Base-by-base conservation (phyloP, 345 rosid genomes). In the Aegle marmelos region DNA sequence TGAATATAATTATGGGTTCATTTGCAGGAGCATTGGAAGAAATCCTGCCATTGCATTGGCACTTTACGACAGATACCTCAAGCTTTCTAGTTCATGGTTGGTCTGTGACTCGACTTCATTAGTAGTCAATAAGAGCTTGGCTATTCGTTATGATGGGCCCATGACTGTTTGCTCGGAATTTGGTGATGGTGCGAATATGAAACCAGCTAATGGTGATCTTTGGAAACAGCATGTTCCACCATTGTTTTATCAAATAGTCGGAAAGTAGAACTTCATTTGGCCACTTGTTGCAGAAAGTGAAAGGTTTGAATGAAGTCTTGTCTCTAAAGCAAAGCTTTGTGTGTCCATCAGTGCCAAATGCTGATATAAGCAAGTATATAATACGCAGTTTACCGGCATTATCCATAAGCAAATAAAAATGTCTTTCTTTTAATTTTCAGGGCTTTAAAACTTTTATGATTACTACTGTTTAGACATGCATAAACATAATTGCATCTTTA, bases 71-170 rank as follows among this genome's bases (percentile, higher is more conserved):
- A 62, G 60, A 39, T 80, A 82, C 58, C 31, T 70, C 45, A 81
- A 80, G 83, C 87, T 82, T 76, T 76, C 87, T 13, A 54, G 80
- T 67, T 77, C 85, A 7, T 87, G 86, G 87, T 81, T 77, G 82
- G 81, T 80, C 61, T 67, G 68, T 72, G 56, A 80, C 17, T 57
- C 71, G 4, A 33, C 65, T 4, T 78, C 45, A 57, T 28, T 70
- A 10, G 73, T 77, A 63, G 33, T 45, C 36, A 62, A 17, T 4
- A 37, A 34, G 22, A 72, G 74, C 61, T 48, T 7, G 54, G 56
- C 66, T 21, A n/a, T 73, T 33, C 68, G 25, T n/a, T 84, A 84
- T 54, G 85, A 84, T 79, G 85, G 87, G 11, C 87, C 87, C 58
- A 31, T 56, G 75, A 76, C 65, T 72, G 70, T 61, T 71, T 84